Percentiles rank a stretch among this genome's conserved stretches.
Conservation (phyloP, 495 filamentous ascomycete genomes). For the Antarctomyces pellizariae region DNA sequence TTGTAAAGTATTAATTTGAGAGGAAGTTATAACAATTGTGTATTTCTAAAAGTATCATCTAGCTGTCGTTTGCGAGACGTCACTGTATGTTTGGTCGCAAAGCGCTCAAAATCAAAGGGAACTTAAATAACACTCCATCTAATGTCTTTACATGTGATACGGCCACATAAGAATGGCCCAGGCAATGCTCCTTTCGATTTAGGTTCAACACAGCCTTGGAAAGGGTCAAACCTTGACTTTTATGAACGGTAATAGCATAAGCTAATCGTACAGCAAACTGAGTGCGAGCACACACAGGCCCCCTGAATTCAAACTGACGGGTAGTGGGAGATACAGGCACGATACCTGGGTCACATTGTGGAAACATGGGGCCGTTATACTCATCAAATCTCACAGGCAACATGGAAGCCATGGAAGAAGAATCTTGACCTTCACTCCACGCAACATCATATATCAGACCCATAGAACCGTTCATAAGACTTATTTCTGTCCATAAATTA, state of each 20-base stretch:
- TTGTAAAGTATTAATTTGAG: too few species aligned
- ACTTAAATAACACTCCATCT: constrained; percentile 6
- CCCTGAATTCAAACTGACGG: constrained; percentile 3
- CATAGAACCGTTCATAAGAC: constrained; percentile 3
- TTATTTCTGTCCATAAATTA: constrained; percentile 1
- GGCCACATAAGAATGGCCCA: constrained; percentile 6
- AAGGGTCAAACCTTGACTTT: constrained; percentile 6
- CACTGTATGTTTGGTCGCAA: neutral
- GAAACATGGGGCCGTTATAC: constrained; percentile 3
- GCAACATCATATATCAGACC: constrained; percentile 1
- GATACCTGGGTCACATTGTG: neutral
- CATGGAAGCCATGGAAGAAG: constrained; percentile 2
- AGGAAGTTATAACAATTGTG: constrained; percentile 3
- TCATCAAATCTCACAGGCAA: constrained; percentile 3
- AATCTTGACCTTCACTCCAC: constrained; percentile 1
- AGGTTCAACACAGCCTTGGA: constrained; percentile 4
- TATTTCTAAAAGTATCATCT: constrained; percentile 2
- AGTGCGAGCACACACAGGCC: constrained; percentile 2
- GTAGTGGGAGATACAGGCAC: constrained; percentile 3
- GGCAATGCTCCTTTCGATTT: constrained; percentile 2
- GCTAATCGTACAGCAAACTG: constrained; percentile 5
- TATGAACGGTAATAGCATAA: constrained; percentile 7
- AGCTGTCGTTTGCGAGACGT: constrained; percentile 2
- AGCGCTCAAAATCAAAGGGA: constrained; percentile 6
- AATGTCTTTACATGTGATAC: constrained; percentile 5